A percentile compares a stretch with the other conserved stretches of the same genome.
These are phyloP conservation scores for Danielia oregonensis DNA, from an alignment of 805 yeast genomes.

Conservation along the genomic window DNA sequence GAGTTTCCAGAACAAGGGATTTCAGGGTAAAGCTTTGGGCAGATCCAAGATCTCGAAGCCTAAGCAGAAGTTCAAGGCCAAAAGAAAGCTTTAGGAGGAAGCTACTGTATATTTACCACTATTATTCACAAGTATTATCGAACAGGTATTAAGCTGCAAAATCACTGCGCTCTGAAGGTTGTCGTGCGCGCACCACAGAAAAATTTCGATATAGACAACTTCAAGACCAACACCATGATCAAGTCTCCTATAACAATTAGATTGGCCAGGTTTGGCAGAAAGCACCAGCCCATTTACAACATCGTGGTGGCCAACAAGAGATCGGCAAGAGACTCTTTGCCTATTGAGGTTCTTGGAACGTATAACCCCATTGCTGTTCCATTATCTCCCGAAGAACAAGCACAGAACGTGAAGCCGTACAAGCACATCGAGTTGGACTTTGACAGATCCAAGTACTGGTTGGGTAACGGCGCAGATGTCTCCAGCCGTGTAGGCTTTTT, in stretches of 20 bases:
- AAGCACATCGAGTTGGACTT: slow-evolving; percentile 86
- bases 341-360: slow-evolving; percentile 93
- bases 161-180: too few species aligned
- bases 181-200: background rate
- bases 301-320: slow-evolving; percentile 79
- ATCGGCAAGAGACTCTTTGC: slow-evolving; percentile 81
- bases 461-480: slow-evolving; percentile 96
- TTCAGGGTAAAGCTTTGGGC: slow-evolving; percentile 12
- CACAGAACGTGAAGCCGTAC: slow-evolving; percentile 53
- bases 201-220: background rate
- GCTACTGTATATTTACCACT: background rate
- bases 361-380: slow-evolving; percentile 82
- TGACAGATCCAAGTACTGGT: slow-evolving; percentile 89
- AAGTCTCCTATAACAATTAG: slow-evolving; percentile 68
- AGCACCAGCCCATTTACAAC: slow-evolving; percentile 82
- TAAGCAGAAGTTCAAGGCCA: slow-evolving; percentile 52
- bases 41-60: slow-evolving; percentile 30
- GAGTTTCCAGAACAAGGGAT: slow-evolving; percentile 10
- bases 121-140: too few species aligned
- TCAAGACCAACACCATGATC: slow-evolving; percentile 14
- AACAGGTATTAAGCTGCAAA: too few species aligned
- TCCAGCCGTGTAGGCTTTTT: slow-evolving; percentile 74
- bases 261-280: slow-evolving; percentile 89
- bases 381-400: slow-evolving; percentile 56
- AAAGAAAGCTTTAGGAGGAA: slow-evolving; percentile 47